Evolutionary conservation across 352 stramenopile genomes (phyloP), one percentile per base, ranked within the genome.

Genomic region (Globisporangium lucens): DNA sequence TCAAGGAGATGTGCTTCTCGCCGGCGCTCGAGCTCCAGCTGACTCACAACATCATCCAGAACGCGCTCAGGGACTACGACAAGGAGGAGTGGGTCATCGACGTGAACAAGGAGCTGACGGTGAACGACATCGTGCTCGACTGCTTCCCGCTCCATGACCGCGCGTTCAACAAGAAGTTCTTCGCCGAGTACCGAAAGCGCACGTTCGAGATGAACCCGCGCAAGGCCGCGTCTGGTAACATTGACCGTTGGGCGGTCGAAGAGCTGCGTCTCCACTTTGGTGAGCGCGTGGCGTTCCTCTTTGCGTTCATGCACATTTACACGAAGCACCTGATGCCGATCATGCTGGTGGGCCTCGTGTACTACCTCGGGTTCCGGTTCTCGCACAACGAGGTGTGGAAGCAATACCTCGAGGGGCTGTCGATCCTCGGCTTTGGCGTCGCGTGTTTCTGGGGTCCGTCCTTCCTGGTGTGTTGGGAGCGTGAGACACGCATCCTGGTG

Each of bases 261-360:
- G 88, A 96, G 61, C 72, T 96, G 5, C 88, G 88, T 27, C 75
- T 96, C 24, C 89, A 96, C 66, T 96, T 96, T 71, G 89, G 89
- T 24, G 87, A 95, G 72, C 89, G 87, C 15, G 89, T 96, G n/a
- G 89, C 89, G 30, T 96, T 96, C 66, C 70, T 95, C 7, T 96
- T 96, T 66, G 89, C 89, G 2, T 96, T 95, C 61, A 96, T 96
- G 87, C 85, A 95, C 68, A 94, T 95, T 68, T 96, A 96, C 77
- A 94, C 82, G 43, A 96, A 96, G 75, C 85, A 91, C 60, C 61
- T 96, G 55, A 33, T 93, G 69, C 88, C 88, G 27, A 74, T 96
- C 15, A 93, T 79, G 33, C 33, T 79, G 27, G 57, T 82, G 1
- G 87, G 83, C 38, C 74, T 93, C 8, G 58, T 80, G n/a, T 96